Evolutionary conservation across 805 yeast genomes (phyloP).

Genomic region (Starmerella vitae): DNA sequence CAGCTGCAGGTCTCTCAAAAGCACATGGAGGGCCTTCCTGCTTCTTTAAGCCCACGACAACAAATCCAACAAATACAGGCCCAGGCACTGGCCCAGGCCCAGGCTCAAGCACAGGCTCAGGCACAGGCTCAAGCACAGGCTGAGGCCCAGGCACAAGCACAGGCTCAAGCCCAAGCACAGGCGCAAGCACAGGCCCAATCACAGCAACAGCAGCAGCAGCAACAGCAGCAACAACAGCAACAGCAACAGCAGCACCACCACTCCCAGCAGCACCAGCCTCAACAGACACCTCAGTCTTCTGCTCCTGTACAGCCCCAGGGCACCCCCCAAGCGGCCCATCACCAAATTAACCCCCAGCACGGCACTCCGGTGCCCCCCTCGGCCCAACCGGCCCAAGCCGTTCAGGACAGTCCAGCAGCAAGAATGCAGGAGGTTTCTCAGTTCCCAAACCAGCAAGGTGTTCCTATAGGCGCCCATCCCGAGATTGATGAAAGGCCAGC

Average conservation of each 20-base stretch:
- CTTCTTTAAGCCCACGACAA: neutral
- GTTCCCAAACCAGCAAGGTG: too few relatives aligned
- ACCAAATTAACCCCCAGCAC: neutral
- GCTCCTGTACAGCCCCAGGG: too few relatives aligned
- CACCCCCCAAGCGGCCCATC: neutral
- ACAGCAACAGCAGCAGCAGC: neutral
- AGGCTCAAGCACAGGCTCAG: constrained; percentile 19
- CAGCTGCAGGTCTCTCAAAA: too few relatives aligned
- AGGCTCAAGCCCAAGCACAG: neutral
- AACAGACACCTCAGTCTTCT: too few relatives aligned
- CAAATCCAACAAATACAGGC: constrained; percentile 4
- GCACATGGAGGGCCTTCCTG: too few relatives aligned
- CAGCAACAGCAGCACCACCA: neutral
- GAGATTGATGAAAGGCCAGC: neutral
- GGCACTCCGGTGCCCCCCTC: too few relatives aligned
- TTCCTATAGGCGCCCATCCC: neutral
- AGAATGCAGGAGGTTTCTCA: too few relatives aligned
- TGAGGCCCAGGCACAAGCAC: constrained; percentile 11
- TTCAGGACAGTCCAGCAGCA: too few relatives aligned
- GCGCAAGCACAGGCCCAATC: constrained; percentile 16
- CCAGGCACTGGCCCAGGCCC: constrained; percentile 17
- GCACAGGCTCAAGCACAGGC: constrained; percentile 24
- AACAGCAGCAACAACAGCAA: neutral
- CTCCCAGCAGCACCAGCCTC: neutral
- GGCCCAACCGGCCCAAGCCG: too few relatives aligned